Percentiles rank a stretch among this genome's conserved stretches.
These are phyloP conservation scores for Diphasiastrum complanatum DNA, from an alignment of 83 land plant species.

Conservation along the genomic window DNA sequence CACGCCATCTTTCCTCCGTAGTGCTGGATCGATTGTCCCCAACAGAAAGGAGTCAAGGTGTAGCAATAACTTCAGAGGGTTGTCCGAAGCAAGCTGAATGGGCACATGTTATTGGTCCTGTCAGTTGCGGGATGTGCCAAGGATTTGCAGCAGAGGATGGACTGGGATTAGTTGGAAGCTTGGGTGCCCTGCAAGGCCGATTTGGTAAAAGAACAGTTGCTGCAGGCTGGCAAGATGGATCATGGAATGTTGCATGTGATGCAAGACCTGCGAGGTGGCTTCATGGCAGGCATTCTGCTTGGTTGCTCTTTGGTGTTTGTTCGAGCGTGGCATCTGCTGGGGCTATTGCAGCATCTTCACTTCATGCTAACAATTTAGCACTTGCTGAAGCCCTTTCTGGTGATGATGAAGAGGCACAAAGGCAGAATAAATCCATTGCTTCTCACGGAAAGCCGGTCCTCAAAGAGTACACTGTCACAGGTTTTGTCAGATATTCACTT, in stretches of 20 bases:
- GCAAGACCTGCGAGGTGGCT: slow-evolving; percentile 67
- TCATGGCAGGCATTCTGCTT: slow-evolving; percentile 62
- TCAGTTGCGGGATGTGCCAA: not conserved
- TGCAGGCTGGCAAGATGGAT: slow-evolving; percentile 41
- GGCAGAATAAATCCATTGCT: slow-evolving; percentile 8
- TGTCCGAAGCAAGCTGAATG: not conserved
- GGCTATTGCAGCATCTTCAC: slow-evolving; percentile 12
- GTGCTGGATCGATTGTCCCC: not conserved
- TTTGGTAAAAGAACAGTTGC: slow-evolving; percentile 23
- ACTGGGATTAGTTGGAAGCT: not conserved
- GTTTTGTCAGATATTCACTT: slow-evolving; percentile 1
- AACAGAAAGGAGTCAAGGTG: not conserved
- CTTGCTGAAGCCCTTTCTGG: slow-evolving; percentile 8
- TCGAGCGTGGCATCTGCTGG: slow-evolving; percentile 34
- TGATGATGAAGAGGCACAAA: slow-evolving; percentile 18
- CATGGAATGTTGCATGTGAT: slow-evolving; percentile 73
- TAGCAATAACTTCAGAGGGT: not conserved
- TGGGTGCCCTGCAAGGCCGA: not conserved
- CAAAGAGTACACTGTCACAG: slow-evolving; percentile 28
- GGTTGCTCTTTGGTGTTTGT: slow-evolving; percentile 78
- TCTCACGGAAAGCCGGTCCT: slow-evolving; percentile 21
- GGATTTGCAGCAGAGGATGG: not conserved
- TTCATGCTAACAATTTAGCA: slow-evolving; percentile 11
- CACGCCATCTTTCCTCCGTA: slow-evolving; percentile 11
- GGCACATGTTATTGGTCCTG: not conserved